Evolutionary conservation across 1,139 yeast genomes (phyloP), one percentile per base, ranked within the genome.

Genomic region (Saccharomyces hybrid): DNA sequence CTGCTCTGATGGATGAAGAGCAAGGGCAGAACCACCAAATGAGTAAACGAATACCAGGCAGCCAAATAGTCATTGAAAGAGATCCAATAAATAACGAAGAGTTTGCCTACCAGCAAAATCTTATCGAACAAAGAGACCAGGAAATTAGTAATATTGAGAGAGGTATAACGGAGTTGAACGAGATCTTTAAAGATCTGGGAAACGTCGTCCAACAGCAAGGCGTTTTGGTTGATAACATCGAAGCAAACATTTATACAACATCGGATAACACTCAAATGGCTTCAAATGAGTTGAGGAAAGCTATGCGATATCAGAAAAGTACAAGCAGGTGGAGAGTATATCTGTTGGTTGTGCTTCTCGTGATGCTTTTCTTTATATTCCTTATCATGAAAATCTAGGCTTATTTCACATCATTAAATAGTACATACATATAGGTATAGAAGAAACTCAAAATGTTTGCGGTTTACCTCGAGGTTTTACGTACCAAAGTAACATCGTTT

Each of bases 151-250:
- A 83, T 59, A 93, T 93, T 51, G 88, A 88, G 57, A 85, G 85
- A 58, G 97, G 96, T 54, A 89, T 95, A 34, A 76, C 77, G 48
- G 97, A 93, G 64, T 77, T 93, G 59, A 93, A 93, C 67, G 96
- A 86, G 57, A 89, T 95, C 34, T 95, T 90, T 68, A 82, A 84
- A 53, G 96, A 90, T 69, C 72, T 93, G 62, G 88, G 93, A 47
- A 79, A 82, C 2, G 83, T 95, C 49, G 93, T 95, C 2, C 81
- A 81, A 50, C 95, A 88, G 63, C 99, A 95, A 69, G 98, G 96
- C 27, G 80, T 83, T 20, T 76, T 87, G 59, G 80, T 90, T 13
- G 93, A 93, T 67, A 86, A 84, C 63, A 93, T 93, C 53, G 99
- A 93, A 67, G 83, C 88, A 51, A 91, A 90, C 64, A 80, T 95